Percentiles rank a stretch among this genome's conserved stretches.
These are phyloP conservation scores for Bipolaris bicolor DNA, from an alignment of 2,329 filamentous ascomycete genomes.

Conservation along the genomic window DNA sequence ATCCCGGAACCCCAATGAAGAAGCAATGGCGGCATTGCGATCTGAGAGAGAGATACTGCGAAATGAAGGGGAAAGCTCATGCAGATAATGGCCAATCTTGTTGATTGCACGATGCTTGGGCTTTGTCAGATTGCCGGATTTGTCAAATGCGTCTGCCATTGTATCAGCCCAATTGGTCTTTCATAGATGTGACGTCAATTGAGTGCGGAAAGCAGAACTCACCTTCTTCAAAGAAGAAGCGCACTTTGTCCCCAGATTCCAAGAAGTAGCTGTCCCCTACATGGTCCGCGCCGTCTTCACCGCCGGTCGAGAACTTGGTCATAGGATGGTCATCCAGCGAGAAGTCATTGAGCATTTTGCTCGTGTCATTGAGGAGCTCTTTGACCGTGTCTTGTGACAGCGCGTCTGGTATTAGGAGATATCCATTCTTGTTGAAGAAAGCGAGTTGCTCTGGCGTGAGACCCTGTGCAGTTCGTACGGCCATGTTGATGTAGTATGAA, in stretches of 20 bases:
- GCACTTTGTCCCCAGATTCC: slow-evolving; percentile 84
- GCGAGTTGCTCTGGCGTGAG: slow-evolving; percentile 74
- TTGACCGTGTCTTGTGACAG: slow-evolving; percentile 70
- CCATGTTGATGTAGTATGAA: slow-evolving; percentile 17
- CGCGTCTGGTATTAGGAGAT: slow-evolving; percentile 82
- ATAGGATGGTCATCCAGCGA: slow-evolving; percentile 84
- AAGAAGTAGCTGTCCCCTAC: slow-evolving; percentile 97
- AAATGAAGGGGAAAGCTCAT: slow-evolving; percentile 55
- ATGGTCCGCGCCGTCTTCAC: slow-evolving; percentile 69
- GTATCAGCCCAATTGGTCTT: neutral
- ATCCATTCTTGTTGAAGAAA: slow-evolving; percentile 82
- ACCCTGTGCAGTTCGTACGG: slow-evolving; percentile 49
- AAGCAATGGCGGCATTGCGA: slow-evolving; percentile 68
- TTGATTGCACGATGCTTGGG: slow-evolving; percentile 88
- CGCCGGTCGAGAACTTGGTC: slow-evolving; percentile 91
- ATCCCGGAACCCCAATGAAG: slow-evolving; percentile 74
- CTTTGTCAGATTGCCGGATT: slow-evolving; percentile 68
- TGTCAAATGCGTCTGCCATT: slow-evolving; percentile 73
- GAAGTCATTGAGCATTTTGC: slow-evolving; percentile 75
- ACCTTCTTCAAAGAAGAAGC: slow-evolving; percentile 94
- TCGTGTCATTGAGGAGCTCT: slow-evolving; percentile 75
- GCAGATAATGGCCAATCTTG: slow-evolving; percentile 60
- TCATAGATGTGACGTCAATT: neutral
- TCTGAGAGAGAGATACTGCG: slow-evolving; percentile 60
- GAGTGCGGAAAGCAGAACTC: slow-evolving; percentile 1